Evolutionary conservation across 192 early-diverging fungal species (phyloP), one percentile per base, ranked within the genome.

Genomic region (Backusella tuberculispora): DNA sequence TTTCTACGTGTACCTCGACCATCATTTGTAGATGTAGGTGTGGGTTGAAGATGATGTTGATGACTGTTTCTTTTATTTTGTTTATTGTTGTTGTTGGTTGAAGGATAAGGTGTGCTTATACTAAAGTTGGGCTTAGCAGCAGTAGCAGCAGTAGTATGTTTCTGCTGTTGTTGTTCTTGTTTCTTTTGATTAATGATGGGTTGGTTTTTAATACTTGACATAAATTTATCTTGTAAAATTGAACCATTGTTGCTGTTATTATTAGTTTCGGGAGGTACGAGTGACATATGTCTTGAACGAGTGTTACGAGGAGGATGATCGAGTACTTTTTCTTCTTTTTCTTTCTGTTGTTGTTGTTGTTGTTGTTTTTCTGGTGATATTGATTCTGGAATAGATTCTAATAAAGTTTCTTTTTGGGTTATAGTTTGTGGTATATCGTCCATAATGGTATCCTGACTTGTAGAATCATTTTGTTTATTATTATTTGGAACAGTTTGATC

Each of bases 191-290:
- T 12, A 24, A 24, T 26, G 53, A 26, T 5, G 53, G 53, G 2
- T 34, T 34, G 29, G 29, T 34, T 34, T 73, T 78, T 71, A n/a
- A 80, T 65, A 53, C 79, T 80, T 5, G 79, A 80, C 7, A 76
- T 70, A 29, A 80, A 80, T 26, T 80, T 80, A 7, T 75, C 74
- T 44, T 80, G 79, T 40, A 80, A 42, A 42, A 80, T 80, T 6
- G 79, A 80, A 1, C 29, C 29, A 34, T 34, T 34, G 29, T 34
- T 34, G 29, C 2, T 34, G 29, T 34, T 34, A 34, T 34, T 34
- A 34, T 74, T 71, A 0, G 74, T 66, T 21, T 17, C 73, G 56
- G 68, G 6, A 69, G 68, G n/a, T 15, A 45, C 44, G 8, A 69
- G 44, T 7, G 68, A 69, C 68, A 69, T 69, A 24, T 69, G 68